A percentile compares a stretch with the other conserved stretches of the same genome.
phyloP scores from a whole-genome alignment of 257 asterid species.

The Perilla frutescens region DNA sequence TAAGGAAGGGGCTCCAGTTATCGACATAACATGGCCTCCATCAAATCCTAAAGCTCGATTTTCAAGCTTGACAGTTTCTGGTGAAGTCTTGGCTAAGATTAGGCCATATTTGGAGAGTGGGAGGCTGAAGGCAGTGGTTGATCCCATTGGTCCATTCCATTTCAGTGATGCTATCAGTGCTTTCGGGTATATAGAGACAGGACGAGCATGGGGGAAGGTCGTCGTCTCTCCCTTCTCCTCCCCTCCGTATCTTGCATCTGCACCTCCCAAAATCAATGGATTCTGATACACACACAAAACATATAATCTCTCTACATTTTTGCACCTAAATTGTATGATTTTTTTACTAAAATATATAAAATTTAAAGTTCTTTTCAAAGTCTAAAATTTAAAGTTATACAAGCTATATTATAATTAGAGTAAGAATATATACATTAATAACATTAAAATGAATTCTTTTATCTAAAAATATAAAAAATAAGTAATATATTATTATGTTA shows the following conservation, averaged over 20 bases:
- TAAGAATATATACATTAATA: no score
- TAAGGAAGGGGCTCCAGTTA: conserved; percentile 51
- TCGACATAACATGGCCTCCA: conserved; percentile 82
- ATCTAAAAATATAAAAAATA: no score
- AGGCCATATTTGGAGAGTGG: conserved; percentile 60
- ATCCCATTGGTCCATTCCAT: conserved; percentile 56
- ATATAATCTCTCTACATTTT: no score
- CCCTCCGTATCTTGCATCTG: conserved; percentile 2
- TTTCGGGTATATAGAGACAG: conserved; percentile 66
- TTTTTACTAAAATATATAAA: no score
- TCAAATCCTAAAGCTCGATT: conserved; percentile 59
- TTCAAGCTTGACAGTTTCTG: conserved; percentile 65
- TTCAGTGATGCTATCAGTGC: conserved; percentile 53
- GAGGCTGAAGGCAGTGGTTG: conserved; percentile 61
- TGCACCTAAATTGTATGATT: no score
- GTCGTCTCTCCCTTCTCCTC: conserved; percentile 48
- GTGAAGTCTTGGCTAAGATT: conserved; percentile 57
- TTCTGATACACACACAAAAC: neutral
- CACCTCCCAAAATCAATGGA: neutral
- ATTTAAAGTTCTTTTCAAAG: no score
- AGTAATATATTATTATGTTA: no score
- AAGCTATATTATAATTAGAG: no score
- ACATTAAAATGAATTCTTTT: no score
- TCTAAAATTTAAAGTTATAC: no score
- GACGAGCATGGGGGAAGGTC: conserved; percentile 71